Evolutionary conservation across 1,139 yeast species (phyloP), one percentile per base, ranked within the genome.

Genomic region (Saccharomyces hybrid): DNA sequence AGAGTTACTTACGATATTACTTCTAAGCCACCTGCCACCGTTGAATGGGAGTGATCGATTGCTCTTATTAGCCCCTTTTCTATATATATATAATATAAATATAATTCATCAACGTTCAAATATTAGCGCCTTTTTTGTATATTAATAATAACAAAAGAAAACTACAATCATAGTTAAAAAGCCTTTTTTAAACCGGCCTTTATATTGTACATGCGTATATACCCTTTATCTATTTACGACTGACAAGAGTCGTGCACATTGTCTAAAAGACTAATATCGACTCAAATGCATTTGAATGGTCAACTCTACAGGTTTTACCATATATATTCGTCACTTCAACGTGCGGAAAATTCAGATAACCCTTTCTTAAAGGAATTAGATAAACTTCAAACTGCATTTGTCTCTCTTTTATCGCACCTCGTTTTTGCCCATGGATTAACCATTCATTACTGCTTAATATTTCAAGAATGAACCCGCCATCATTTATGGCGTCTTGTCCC

Each of bases 1-100:
- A 88, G 99, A 76, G 99, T 95, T 59, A 95, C 96, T 56, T 95
- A 93, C 74, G 99, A 93, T 74, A 91, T 95, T 72, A 93, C 99
- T 60, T 90, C 97, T 60, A 93, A 93, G 78, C 99, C 99, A 58
- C 99, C 99, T 61, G 99, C 99, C 59, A 95, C 99, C 59, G 98
- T 93, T 65, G 99, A 93, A 75, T 93, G 98, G 98, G 99, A 93
- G 78, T 93, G 86, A 69, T 48, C 26, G 32, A 19, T 38, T 32
- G 34, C 34, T 31, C 34, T 31, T 31, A 31, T 31, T 31, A 42
- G 26, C 26, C 47, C 26, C 5, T 21, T 48, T 48, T 28, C 19
- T 31, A 21, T 28, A 2, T 16, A 21, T 12, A 21, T 27, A 12
- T n/a, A 34, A 21, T 19, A 34, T 26, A 42, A 32, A 31, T 31